Base-by-base conservation (phyloP, 257 asterid species). In the Scutellaria barbata region DNA sequence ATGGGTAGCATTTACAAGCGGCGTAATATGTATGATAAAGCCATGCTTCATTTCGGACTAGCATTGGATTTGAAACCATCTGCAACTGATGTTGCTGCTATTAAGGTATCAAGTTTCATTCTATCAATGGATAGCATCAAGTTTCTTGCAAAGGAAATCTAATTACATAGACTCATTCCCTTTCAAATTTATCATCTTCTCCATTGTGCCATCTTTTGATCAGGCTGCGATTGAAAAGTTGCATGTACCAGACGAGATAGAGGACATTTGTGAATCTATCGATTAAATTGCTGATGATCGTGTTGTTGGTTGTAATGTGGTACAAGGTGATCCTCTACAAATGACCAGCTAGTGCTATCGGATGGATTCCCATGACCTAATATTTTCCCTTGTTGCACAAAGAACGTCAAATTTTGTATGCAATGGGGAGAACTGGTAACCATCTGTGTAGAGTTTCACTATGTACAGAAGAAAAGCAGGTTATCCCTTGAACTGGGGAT, bases 61-160 rank as follows among this genome's bases (percentile, higher is more conserved):
- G 97, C 98, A 7, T 82, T 95, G 87, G 99, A 95, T 79, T 68
- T 92, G 88, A 95, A 88, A 81, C 99, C 99, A 66, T 84, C 99
- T 61, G 96, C 98, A 52, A 85, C 98, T 22, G 98, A 95, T 74
- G 96, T 95, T 79, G 98, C 99, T 53, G 69, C 88, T 73, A 95
- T 95, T 76, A 92, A 95, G 97, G 98, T 90, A 73, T 76, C 57
- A 57, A 40, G 41, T 43, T 63, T 39, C 60, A 64, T 25, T 37
- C 53, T 37, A 16, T 60, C 25, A 8, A 60, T 55, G 41, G 18
- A 45, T 16, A 33, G 37, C 30, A 8, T 5, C 20, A 50, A 41
- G 35, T 55, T 45, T 5, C 55, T 18, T 12, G 46, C 41, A 40
- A 14, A 20, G 54, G 54, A 46, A 46, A 1, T 46, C 40, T 12